Percentiles rank a stretch among this genome's conserved stretches.
Conservation (phyloP, 768 basidiomycete genomes). For the Pulveroboletus ravenelii region DNA sequence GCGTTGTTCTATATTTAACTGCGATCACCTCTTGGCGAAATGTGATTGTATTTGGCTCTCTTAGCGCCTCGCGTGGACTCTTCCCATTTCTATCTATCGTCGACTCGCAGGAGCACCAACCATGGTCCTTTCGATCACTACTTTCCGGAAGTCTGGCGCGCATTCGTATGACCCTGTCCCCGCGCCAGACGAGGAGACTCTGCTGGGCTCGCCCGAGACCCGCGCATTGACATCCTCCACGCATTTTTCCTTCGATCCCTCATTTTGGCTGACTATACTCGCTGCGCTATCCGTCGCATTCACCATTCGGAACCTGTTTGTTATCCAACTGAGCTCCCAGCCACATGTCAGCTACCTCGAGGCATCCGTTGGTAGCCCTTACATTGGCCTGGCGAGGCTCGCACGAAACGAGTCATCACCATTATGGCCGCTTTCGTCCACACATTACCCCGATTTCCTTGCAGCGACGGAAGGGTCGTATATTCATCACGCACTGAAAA, state of each 20-base stretch:
- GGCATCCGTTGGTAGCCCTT: slow-evolving; percentile 15
- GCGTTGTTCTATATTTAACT: neutral
- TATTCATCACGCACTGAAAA: slow-evolving; percentile 11
- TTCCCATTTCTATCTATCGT: neutral
- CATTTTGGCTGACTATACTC: slow-evolving; percentile 17
- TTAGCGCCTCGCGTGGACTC: neutral
- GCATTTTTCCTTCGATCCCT: slow-evolving; percentile 4
- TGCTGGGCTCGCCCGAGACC: neutral
- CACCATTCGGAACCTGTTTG: slow-evolving; percentile 20
- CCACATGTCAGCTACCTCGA: slow-evolving; percentile 1
- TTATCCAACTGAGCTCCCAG: slow-evolving; percentile 7
- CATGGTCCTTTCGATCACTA: slow-evolving; percentile 6
- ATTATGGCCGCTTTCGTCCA: slow-evolving; percentile 24
- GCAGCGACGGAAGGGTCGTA: slow-evolving; percentile 8
- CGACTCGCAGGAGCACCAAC: neutral
- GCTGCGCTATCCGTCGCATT: slow-evolving; percentile 16
- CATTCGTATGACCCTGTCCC: slow-evolving; percentile 14
- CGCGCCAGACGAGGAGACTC: slow-evolving; percentile 15
- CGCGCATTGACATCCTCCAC: neutral
- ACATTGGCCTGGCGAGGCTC: slow-evolving; percentile 21
- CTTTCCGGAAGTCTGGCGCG: neutral
- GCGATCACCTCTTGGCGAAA: neutral
- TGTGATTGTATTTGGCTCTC: neutral
- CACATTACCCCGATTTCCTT: slow-evolving; percentile 20
- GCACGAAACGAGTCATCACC: slow-evolving; percentile 26